phyloP scores from a whole-genome alignment of 345 rosid species.

The Lumnitzera littorea region DNA sequence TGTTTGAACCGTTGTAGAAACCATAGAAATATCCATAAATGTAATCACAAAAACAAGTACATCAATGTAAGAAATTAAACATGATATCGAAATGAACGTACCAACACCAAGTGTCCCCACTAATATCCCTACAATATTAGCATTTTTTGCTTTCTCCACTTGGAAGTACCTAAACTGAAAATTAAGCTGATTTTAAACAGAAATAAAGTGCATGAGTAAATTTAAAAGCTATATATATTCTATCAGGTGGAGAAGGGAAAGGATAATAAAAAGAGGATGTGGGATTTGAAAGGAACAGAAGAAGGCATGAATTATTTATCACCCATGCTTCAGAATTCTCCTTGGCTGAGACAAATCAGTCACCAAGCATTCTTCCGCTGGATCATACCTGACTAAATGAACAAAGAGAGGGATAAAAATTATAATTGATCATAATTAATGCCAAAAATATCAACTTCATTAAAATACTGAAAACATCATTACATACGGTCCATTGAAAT shows the following conservation, averaged over 20 bases:
- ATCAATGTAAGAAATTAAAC: neutral
- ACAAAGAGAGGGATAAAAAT: conserved; percentile 8
- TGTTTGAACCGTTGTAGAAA: too few relatives aligned
- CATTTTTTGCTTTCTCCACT: conserved; percentile 97
- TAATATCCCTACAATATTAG: conserved; percentile 80
- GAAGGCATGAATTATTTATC: conserved; percentile 10
- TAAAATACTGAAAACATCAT: too few relatives aligned
- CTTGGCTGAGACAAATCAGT: conserved; percentile 71
- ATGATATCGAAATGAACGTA: conserved; percentile 19
- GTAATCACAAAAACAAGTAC: too few relatives aligned
- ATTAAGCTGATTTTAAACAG: neutral
- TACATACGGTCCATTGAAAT: too few relatives aligned
- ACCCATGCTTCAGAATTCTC: conserved; percentile 84
- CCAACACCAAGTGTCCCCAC: conserved; percentile 98
- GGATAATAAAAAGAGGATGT: neutral
- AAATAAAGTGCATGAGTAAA: neutral
- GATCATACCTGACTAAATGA: conserved; percentile 83
- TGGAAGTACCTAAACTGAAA: conserved; percentile 68
- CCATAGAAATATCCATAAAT: too few relatives aligned
- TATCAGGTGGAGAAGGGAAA: neutral
- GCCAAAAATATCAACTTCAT: too few relatives aligned
- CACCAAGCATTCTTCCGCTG: conserved; percentile 44
- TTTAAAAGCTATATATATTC: neutral
- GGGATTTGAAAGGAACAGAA: neutral
- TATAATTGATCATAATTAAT: too few relatives aligned